Base-by-base conservation (phyloP, 768 basidiomycete genomes). In the Hygrocybe punicea region DNA sequence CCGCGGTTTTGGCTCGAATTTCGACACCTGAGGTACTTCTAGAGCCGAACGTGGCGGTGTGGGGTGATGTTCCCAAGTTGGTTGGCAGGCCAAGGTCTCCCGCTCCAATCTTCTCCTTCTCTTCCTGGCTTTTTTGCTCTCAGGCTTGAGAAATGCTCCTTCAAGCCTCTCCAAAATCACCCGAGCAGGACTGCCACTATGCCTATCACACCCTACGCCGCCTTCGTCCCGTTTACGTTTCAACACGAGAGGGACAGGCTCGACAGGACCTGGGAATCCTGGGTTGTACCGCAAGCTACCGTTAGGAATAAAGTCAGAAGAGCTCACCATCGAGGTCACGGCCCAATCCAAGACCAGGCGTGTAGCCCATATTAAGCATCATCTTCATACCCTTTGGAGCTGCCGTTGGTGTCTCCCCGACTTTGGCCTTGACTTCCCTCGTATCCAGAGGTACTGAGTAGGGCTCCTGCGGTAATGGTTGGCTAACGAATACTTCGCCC, bases 51-150 rank as follows among this genome's bases (percentile, higher is more conserved):
- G 45, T 19, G 6, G 23, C 5, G 45, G 45, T 47, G n/a, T 6
- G 16, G 3, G 3, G 16, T 19, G 45, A 21, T 13, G 65, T 35
- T 66, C 66, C 36, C 67, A 66, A 8, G 55, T 52, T 62, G 71
- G 69, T 53, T 73, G 66, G 9, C 69, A 67, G 57, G 78, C 73
- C 23, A 71, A 2, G n/a, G 34, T n/a, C 34, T 36, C 49, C 17
- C 52, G 40, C 14, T 44, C 44, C 42, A 55, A 59, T 59, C 65
- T 74, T 33, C 73, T 69, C 24, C 75, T 69, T 8, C 74, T 67
- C 60, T 79, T 80, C 56, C 71, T 72, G 14, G 73, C 71, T 53
- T 76, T 78, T 64, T 77, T 78, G 47, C 71, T 69, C 39, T 59
- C 58, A n/a, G 36, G 23, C 6, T 21, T 39, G 14, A 24, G 17